A percentile compares a stretch with the other conserved stretches of the same genome.
Conservation (phyloP, 2,329 filamentous ascomycete species). For the Sporothrix curviconia region DNA sequence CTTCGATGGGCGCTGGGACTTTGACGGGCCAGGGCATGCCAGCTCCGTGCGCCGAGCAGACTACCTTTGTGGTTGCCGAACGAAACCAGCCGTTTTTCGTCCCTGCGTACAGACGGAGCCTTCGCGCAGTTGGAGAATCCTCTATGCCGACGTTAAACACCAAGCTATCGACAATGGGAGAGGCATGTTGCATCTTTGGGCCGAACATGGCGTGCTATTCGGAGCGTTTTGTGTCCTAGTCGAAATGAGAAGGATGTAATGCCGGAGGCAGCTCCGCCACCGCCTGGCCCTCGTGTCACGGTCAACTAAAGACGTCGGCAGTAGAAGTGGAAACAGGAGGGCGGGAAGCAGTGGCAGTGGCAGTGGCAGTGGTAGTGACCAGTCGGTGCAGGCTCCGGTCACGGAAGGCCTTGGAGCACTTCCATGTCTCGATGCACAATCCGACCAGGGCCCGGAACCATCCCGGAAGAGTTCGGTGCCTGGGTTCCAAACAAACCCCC, state of each 20-base stretch:
- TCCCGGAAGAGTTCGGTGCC: not conserved
- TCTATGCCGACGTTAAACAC: slow-evolving; percentile 26
- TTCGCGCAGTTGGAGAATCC: slow-evolving; percentile 28
- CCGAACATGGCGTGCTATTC: too few relatives aligned
- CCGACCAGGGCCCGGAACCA: not conserved
- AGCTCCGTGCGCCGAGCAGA: too few relatives aligned
- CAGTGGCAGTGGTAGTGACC: not conserved
- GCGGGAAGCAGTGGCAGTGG: not conserved
- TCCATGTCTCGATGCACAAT: not conserved
- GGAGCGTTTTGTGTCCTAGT: too few relatives aligned
- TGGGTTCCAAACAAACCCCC: not conserved
- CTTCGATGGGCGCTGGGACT: too few relatives aligned
- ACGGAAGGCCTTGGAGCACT: not conserved
- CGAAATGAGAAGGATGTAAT: too few relatives aligned
- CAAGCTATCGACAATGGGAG: slow-evolving; percentile 26
- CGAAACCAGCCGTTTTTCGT: too few relatives aligned
- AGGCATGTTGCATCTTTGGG: too few relatives aligned
- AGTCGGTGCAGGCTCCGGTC: not conserved
- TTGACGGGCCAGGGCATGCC: too few relatives aligned
- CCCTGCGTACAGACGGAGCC: slow-evolving; percentile 41
- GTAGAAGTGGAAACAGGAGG: not conserved
- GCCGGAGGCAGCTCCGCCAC: too few relatives aligned
- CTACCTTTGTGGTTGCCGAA: too few relatives aligned
- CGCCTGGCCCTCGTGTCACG: too few relatives aligned
- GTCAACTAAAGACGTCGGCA: too few relatives aligned